Evolutionary conservation across 495 filamentous ascomycete genomes (phyloP), one percentile per base, ranked within the genome.

Genomic region (Aspergillus coremiiformis): DNA sequence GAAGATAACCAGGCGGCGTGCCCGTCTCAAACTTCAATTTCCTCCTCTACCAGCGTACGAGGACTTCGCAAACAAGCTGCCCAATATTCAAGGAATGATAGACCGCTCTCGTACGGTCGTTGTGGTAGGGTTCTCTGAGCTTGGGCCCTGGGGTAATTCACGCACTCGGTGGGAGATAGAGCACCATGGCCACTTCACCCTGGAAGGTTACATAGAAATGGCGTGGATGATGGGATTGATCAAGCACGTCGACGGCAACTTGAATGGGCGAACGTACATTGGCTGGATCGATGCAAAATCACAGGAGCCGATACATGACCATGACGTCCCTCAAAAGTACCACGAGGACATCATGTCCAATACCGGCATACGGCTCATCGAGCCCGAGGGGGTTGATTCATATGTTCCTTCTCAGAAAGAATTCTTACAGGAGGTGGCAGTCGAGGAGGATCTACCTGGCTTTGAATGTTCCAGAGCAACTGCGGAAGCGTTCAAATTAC

Each of bases 141-240:
- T 97, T 52, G 91, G 94, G 9, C 93, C 93, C 1, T 97, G 92
- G 93, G 93, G 93, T 67, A 99, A 96, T 71, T 86, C 94, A 4
- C 84, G 93, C 54, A 97, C 93, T 30, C 82, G 93, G 33, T 99
- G 93, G 93, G 90, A 99, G 70, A 99, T 99, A 89, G 93, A 99
- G 69, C 87, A 92, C 8, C 81, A 89, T 54, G 93, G 94, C 52
- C 76, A 92, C 57, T 97, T 99, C 76, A 96, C 91, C n/a, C 80
- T 99, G 17, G 93, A 99, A 68, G 93, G 93, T 15, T 97, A 93
- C 65, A 84, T 97, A 51, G 93, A 99, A 69, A 97, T 99, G 94
- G 89, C 94, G 20, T 99, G 93, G 93, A 87, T 99, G 59, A 99
- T 97, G 93, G 94, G 94, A 52, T 82, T 97, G 48, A 97, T 99